Base-by-base conservation (phyloP, 1,284 basidiomycete genomes). In the Sporisorium reilianum region DNA sequence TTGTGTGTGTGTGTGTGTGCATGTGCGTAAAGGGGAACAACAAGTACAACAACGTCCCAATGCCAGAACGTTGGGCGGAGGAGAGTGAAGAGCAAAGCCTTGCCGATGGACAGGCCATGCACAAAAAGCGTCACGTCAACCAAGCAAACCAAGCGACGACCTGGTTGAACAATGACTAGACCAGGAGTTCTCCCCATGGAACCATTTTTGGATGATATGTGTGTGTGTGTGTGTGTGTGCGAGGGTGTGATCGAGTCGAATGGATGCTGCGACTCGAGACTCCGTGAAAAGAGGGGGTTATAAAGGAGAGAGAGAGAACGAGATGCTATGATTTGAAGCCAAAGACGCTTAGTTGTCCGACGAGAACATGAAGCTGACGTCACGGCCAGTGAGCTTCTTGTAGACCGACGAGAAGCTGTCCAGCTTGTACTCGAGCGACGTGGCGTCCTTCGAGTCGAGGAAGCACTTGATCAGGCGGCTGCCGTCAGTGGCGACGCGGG, bases 401-500 rank as follows among this genome's bases (percentile, higher is more conserved):
- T 97, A 97, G 78, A 96, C 93, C 59, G 92, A 93, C 68, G 93
- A 92, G 88, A 97, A 97, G 71, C 93, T 94, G 87, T 96, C 94
- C 76, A 96, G 89, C 91, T 99, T 99, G 93, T 99, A 98, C 90
- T 99, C 97, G 86, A 99, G 90, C 85, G 94, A 93, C 86, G 95
- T 99, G 73, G 94, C 90, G 86, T 99, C 97, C 88, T 99, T 99
- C 78, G 94, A 89, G 89, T 99, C 97, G 79, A 99, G 92, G 90
- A 95, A 93, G 77, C 80, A 81, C 79, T 82, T 83, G 75, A 85
- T 78, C 53, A 81, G 66, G 70, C 84, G 84, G 74, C 70, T 75
- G 55, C 83, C 83, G 61, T 85, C 84, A 42, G 83, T 81, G 51
- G 80, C 73, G 44, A 85, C 78, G 81, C 96, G 92, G 82, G 93